A percentile compares a stretch with the other conserved stretches of the same genome.
phyloP scores from a whole-genome alignment of 164 flowering plant species.

The Echeveria elegans region DNA sequence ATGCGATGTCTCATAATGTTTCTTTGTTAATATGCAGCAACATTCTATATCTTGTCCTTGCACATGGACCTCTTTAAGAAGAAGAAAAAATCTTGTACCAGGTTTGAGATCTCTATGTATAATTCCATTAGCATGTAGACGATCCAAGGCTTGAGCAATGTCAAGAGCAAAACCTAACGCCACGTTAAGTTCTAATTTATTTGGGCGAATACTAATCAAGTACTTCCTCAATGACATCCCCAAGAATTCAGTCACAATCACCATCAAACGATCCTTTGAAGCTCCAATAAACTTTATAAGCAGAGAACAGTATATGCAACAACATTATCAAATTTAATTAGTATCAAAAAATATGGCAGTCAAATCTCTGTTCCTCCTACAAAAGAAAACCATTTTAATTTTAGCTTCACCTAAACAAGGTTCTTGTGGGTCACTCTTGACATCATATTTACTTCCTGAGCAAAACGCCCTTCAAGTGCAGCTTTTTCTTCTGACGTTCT shows the following conservation, averaged over 20 bases:
- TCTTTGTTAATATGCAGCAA: neutral
- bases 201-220: slow-evolving; percentile 54
- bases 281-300: slow-evolving; percentile 85
- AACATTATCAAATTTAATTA: neutral
- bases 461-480: slow-evolving; percentile 63
- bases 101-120: slow-evolving; percentile 96
- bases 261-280: slow-evolving; percentile 88
- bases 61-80: neutral
- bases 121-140: slow-evolving; percentile 89
- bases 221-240: slow-evolving; percentile 90
- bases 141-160: slow-evolving; percentile 85
- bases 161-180: slow-evolving; percentile 77
- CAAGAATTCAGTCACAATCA: slow-evolving; percentile 74
- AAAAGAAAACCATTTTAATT: too few relatives aligned
- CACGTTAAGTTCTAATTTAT: slow-evolving; percentile 45
- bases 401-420: slow-evolving; percentile 58
- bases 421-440: slow-evolving; percentile 77
- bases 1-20: neutral
- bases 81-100: slow-evolving; percentile 30
- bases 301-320: neutral
- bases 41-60: neutral
- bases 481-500: slow-evolving; percentile 58
- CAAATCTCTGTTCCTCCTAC: neutral
- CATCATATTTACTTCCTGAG: slow-evolving; percentile 88
- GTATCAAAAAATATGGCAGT: neutral